Base-by-base conservation (phyloP, 768 basidiomycete genomes). In the Amanita pallidorosea region DNA sequence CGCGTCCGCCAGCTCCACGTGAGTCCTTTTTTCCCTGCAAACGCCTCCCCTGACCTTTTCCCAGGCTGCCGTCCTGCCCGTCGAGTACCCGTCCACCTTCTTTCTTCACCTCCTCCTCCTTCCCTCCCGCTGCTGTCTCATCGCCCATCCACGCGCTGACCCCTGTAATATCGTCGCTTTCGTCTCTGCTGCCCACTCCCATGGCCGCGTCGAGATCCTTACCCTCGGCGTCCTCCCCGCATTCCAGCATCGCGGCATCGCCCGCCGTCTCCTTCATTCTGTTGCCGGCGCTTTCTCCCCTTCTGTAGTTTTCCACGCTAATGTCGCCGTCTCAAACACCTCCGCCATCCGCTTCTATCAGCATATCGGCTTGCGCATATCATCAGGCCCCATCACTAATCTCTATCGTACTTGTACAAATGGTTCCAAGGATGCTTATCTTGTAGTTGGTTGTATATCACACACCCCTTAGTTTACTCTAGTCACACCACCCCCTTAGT, bases 191-290 rank as follows among this genome's bases (percentile, higher is more conserved):
- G 69, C 61, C 18, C 45, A 11, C 18, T 11, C 36, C 2, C 15
- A 48, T 37, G 53, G 38, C 40, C 41, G 35, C 50, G 59, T 79
- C 18, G 71, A 76, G 57, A 71, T 79, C 53, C 72, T 77, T 29
- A 76, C 76, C 1, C 71, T 79, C 2, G 76, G 77, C 31, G 74
- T 79, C 13, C 66, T 70, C 38, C 75, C 76, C 3, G 54, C 65
- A 2, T 71, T 67, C 58, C 75, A 68, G 53, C 62, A 72, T 11
- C 58, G 58, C 33, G 73, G 74, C 34, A 59, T 77, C 34, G 75
- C 72, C 8, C 68, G 67, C 31, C 67, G 63, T 17, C 70, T 79
- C 52, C 59, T 76, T 7, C 62, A 60, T 27, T 60, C 63, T 27
- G 61, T 68, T 0, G 47, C 65, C 51, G 33, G 33, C 33, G 58